These are phyloP conservation scores for Tephrocybe sp. DNA, from an alignment of 768 basidiomycete species.

Conservation along the genomic window DNA sequence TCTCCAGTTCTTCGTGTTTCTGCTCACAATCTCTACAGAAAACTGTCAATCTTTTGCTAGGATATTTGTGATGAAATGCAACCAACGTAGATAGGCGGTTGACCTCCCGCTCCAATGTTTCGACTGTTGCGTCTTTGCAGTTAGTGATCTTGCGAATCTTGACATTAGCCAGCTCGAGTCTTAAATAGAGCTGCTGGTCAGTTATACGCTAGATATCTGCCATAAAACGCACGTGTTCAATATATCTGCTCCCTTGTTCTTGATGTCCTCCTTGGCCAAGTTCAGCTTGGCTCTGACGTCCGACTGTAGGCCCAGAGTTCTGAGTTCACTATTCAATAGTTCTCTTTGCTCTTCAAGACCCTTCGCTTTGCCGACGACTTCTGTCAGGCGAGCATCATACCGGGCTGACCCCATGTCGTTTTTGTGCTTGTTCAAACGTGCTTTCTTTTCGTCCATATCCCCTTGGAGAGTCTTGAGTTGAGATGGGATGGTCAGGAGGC, in stretches of 20 bases:
- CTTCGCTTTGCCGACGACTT: slow-evolving; percentile 54
- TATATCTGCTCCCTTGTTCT: slow-evolving; percentile 64
- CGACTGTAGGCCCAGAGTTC: slow-evolving; percentile 72
- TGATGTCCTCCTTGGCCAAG: slow-evolving; percentile 68
- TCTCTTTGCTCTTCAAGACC: slow-evolving; percentile 71
- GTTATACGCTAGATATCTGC: not conserved
- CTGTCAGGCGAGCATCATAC: slow-evolving; percentile 62
- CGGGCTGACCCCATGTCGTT: slow-evolving; percentile 56
- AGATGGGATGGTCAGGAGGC: slow-evolving; percentile 50
- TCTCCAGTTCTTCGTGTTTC: slow-evolving; percentile 51
- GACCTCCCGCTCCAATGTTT: slow-evolving; percentile 75
- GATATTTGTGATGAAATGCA: not conserved
- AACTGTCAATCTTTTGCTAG: not conserved
- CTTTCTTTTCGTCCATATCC: slow-evolving; percentile 72
- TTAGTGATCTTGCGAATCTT: slow-evolving; percentile 63
- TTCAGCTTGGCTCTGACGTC: slow-evolving; percentile 79
- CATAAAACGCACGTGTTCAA: slow-evolving; percentile 56
- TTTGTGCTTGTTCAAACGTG: slow-evolving; percentile 59
- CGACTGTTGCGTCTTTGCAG: slow-evolving; percentile 56
- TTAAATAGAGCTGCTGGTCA: slow-evolving; percentile 28
- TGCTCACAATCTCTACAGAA: slow-evolving; percentile 63
- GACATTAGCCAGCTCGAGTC: slow-evolving; percentile 58
- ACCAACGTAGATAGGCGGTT: slow-evolving; percentile 59
- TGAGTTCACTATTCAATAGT: slow-evolving; percentile 66
- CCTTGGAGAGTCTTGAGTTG: slow-evolving; percentile 52